Evolutionary conservation across 2,329 filamentous ascomycete genomes (phyloP).

Genomic region (Calonectria fujianensis): DNA sequence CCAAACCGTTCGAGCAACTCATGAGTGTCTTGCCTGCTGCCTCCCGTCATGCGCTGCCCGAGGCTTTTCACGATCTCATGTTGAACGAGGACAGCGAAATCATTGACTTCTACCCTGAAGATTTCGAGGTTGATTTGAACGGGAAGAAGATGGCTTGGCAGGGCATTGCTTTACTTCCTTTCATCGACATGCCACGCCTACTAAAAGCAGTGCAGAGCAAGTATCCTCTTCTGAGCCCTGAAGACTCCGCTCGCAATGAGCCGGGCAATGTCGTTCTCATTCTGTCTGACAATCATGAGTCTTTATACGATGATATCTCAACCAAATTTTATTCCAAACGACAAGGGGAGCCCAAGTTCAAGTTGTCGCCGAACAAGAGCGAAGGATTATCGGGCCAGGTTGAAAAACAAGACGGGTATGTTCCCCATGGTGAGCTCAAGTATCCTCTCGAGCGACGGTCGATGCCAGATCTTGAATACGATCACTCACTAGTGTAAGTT

Average conservation of each 20-base stretch:
- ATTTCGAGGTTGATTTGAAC: conserved; percentile 95
- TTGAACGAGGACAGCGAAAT: conserved; percentile 90
- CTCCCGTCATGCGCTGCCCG: conserved; percentile 92
- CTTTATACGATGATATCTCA: conserved; percentile 88
- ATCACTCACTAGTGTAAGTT: conserved; percentile 88
- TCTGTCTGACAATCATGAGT: conserved; percentile 86
- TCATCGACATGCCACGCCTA: conserved; percentile 94
- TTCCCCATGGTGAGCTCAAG: conserved; percentile 87
- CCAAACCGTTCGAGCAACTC: conserved; percentile 95
- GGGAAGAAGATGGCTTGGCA: conserved; percentile 99
- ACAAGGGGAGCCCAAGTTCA: conserved; percentile 78
- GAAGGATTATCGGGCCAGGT: conserved; percentile 87
- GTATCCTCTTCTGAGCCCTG: conserved; percentile 85
- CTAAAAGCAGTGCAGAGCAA: conserved; percentile 87
- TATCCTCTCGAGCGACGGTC: conserved; percentile 84
- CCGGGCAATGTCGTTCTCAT: conserved; percentile 88
- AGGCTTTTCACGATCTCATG: conserved; percentile 94
- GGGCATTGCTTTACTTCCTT: conserved; percentile 92
- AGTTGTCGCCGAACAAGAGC: conserved; percentile 84
- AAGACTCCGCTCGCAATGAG: conserved; percentile 86
- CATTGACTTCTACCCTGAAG: conserved; percentile 97
- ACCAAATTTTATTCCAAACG: conserved; percentile 95
- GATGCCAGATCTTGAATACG: conserved; percentile 87
- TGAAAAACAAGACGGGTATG: conserved; percentile 87
- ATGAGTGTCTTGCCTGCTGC: conserved; percentile 98